Percentiles rank a stretch among this genome's conserved stretches.
Evolutionary conservation across 2,329 filamentous ascomycete genomes (phyloP).

Genomic region (Berkeleyomyces basicola): DNA sequence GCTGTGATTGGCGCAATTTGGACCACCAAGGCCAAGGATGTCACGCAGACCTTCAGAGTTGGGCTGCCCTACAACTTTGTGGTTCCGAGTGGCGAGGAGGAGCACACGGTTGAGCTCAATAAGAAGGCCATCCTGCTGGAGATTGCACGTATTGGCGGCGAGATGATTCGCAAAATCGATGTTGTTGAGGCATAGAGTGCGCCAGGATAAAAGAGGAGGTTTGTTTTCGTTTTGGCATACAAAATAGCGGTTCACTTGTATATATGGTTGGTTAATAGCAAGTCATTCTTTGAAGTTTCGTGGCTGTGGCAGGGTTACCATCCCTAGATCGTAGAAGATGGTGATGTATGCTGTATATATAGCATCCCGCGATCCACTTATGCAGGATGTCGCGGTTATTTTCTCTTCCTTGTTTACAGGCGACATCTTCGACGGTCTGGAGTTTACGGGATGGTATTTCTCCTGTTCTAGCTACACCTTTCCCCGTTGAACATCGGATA

Average conservation of each 20-base stretch:
- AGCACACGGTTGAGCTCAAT: conserved; percentile 44
- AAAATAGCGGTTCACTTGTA: conserved; percentile 7
- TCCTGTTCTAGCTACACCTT: no score
- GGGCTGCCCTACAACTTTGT: conserved; percentile 48
- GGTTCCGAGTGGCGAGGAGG: conserved; percentile 22
- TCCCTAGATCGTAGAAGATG: no score
- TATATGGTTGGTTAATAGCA: background rate
- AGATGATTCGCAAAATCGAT: conserved; percentile 53
- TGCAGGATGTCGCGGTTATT: no score
- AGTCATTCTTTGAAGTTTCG: no score
- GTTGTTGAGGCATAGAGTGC: conserved; percentile 17
- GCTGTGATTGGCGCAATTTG: conserved; percentile 39
- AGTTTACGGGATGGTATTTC: no score
- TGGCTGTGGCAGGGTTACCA: no score
- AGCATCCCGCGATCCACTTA: no score
- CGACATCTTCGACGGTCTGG: no score
- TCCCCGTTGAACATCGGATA: no score
- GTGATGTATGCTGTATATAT: no score
- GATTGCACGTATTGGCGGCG: conserved; percentile 50
- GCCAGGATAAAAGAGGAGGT: background rate
- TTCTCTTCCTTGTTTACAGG: no score
- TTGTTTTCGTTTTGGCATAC: conserved; percentile 1
- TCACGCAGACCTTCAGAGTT: conserved; percentile 45
- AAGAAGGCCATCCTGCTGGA: conserved; percentile 51
- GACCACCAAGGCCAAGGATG: conserved; percentile 34